Percentiles rank a stretch among this genome's conserved stretches.
Evolutionary conservation across 192 early-diverging fungal species (phyloP).

Genomic region (Backusella mclennaniae): DNA sequence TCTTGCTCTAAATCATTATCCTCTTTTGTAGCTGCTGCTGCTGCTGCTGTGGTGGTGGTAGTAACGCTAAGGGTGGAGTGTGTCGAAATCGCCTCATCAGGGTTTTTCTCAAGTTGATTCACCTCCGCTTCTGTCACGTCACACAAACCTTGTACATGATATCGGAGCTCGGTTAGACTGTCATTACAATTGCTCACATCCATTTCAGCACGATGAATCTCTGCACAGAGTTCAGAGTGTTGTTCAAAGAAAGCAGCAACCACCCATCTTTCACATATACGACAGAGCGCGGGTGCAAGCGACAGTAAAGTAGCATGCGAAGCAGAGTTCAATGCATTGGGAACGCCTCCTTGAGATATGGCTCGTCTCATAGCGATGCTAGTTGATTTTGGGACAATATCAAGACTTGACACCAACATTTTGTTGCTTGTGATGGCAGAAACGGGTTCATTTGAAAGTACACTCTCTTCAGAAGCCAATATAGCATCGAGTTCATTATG

Average conservation of each 20-base stretch:
- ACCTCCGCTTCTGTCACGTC: slow-evolving; percentile 8
- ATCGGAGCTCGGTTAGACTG: slow-evolving; percentile 55
- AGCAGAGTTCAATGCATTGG: slow-evolving; percentile 10
- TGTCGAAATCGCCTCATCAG: background rate
- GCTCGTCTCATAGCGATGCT: slow-evolving; percentile 24
- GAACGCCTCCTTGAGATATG: slow-evolving; percentile 26
- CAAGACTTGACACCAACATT: background rate
- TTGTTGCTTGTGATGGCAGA: background rate
- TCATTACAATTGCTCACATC: slow-evolving; percentile 76
- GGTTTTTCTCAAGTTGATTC: slow-evolving; percentile 12
- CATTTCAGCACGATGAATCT: slow-evolving; percentile 77
- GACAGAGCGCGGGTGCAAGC: slow-evolving; percentile 62
- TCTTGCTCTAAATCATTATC: background rate
- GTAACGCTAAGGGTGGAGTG: background rate
- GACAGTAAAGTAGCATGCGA: slow-evolving; percentile 38
- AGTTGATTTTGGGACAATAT: slow-evolving; percentile 5
- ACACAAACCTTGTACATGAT: slow-evolving; percentile 38
- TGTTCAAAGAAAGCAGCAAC: slow-evolving; percentile 72
- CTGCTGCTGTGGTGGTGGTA: background rate
- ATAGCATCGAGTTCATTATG: background rate
- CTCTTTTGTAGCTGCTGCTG: background rate
- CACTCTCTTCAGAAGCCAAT: background rate
- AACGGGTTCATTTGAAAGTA: background rate
- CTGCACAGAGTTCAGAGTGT: slow-evolving; percentile 66
- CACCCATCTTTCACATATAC: slow-evolving; percentile 74